phyloP scores from a whole-genome alignment of 768 basidiomycete species.

The Tulasnella sp. region DNA sequence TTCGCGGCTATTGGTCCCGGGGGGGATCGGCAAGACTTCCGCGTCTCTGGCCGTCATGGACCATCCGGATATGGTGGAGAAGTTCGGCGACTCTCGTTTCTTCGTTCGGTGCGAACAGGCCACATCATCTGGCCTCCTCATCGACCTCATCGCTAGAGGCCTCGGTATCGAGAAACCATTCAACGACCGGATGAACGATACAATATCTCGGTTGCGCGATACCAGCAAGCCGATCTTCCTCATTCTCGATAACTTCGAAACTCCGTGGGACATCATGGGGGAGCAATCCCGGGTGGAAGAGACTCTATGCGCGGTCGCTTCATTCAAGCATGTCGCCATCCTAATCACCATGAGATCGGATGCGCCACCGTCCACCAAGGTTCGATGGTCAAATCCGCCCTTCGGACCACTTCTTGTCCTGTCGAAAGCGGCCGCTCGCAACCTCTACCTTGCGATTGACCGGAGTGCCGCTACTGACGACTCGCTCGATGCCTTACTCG shows the following conservation, averaged over 20 bases:
- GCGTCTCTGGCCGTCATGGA: constrained; percentile 30
- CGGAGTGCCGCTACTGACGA: background rate
- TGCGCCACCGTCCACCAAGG: background rate
- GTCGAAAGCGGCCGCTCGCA: constrained; percentile 14
- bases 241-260: constrained; percentile 28
- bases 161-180: constrained; percentile 23
- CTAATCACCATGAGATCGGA: constrained; percentile 28
- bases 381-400: constrained; percentile 7
- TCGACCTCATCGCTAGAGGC: constrained; percentile 23
- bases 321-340: constrained; percentile 26
- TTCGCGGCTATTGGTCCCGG: constrained; percentile 25
- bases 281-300: constrained; percentile 22
- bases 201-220: constrained; percentile 22
- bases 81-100: constrained; percentile 24
- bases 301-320: constrained; percentile 23
- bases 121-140: constrained; percentile 23
- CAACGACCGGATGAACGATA: constrained; percentile 20
- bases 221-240: constrained; percentile 9
- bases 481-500: background rate
- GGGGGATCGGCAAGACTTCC: constrained; percentile 35
- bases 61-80: constrained; percentile 20
- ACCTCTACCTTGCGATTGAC: background rate
- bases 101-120: constrained; percentile 32
- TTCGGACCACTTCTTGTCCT: background rate
- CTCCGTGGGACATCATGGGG: constrained; percentile 28